These are phyloP conservation scores for Ottelia alismoides DNA, from an alignment of 106 monocot species.

Conservation along the genomic window DNA sequence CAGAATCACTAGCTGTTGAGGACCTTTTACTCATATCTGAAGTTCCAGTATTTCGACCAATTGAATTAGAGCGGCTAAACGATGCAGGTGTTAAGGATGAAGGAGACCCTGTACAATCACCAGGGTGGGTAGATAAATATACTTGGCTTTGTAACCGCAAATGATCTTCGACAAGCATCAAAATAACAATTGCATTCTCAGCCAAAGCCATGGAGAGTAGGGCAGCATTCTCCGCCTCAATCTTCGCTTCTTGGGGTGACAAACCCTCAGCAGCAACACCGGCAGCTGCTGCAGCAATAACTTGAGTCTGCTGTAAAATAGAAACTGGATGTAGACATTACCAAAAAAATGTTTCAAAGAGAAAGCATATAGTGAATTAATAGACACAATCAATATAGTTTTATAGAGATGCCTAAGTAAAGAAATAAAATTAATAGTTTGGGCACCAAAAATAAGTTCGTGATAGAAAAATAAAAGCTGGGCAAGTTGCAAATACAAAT, in stretches of 20 bases:
- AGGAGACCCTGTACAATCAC: constrained; percentile 26
- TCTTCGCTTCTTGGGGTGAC: constrained; percentile 74
- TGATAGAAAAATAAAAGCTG: too few relatives aligned
- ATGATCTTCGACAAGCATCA: constrained; percentile 99
- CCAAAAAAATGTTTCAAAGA: not conserved
- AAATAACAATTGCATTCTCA: constrained; percentile 90
- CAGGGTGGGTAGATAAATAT: constrained; percentile 25
- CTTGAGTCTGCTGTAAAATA: constrained; percentile 77
- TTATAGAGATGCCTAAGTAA: too few relatives aligned
- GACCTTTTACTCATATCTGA: constrained; percentile 26
- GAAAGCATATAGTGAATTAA: not conserved
- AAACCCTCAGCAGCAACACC: constrained; percentile 88
- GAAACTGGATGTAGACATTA: constrained; percentile 30
- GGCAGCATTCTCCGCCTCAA: constrained; percentile 79
- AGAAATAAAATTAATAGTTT: too few relatives aligned
- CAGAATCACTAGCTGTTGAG: constrained; percentile 49
- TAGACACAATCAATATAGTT: too few relatives aligned
- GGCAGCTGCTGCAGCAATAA: constrained; percentile 96
- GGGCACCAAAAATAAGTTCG: too few relatives aligned
- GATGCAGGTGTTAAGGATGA: constrained; percentile 17
- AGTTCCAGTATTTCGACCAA: constrained; percentile 26
- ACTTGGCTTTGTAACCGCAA: constrained; percentile 72
- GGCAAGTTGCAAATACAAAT: too few relatives aligned
- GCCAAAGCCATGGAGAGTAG: constrained; percentile 89
- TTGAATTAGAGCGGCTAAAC: constrained; percentile 38